Evolutionary conservation across 345 rosid species (phyloP).

Genomic region (Rhodamnia rubescens): DNA sequence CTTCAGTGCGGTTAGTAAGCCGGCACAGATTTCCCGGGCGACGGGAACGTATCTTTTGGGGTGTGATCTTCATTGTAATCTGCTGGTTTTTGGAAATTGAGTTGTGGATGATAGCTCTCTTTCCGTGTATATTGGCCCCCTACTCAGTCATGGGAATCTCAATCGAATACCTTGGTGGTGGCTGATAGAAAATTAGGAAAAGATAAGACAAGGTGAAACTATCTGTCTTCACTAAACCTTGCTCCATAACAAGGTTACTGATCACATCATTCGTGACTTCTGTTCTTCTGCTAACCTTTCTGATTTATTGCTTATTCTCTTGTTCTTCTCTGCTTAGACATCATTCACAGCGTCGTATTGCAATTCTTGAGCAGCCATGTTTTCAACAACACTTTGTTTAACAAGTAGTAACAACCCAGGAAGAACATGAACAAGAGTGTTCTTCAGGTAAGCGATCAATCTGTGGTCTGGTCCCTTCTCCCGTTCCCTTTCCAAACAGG

Average conservation of each 20-base stretch:
- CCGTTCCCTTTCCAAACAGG: neutral
- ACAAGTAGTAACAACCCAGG: neutral
- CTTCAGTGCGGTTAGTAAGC: neutral
- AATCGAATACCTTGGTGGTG: neutral
- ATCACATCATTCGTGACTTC: neutral
- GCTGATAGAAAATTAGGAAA: neutral
- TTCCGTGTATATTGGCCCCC: neutral
- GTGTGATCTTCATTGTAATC: neutral
- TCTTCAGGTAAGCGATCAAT: neutral
- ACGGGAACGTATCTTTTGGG: neutral
- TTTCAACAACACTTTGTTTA: neutral
- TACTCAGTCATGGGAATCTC: neutral
- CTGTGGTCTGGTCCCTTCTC: neutral
- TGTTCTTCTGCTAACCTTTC: neutral
- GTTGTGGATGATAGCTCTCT: neutral
- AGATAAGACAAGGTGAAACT: neutral
- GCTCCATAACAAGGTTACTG: too few species aligned
- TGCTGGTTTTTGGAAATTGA: neutral
- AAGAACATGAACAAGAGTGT: neutral
- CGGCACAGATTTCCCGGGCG: neutral
- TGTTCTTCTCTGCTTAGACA: neutral
- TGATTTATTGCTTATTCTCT: neutral
- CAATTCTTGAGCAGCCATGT: neutral
- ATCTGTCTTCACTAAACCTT: too few species aligned
- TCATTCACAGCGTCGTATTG: neutral